Base-by-base conservation (phyloP, 2,329 filamentous ascomycete genomes). In the Sphaerostilbella broomeana region DNA sequence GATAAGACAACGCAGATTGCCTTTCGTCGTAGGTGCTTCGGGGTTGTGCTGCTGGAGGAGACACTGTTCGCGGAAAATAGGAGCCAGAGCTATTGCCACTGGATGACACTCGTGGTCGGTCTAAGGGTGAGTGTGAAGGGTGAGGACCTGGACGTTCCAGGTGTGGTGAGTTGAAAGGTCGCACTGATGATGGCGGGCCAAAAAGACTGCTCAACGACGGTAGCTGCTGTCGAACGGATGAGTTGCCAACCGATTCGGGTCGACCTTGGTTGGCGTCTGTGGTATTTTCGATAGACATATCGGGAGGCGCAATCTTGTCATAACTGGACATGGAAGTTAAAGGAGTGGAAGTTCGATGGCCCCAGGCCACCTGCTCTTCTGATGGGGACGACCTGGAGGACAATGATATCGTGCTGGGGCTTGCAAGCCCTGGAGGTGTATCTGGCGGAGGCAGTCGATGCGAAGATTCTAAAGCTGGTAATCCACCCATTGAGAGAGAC, bases 171-270 rank as follows among this genome's bases (percentile, higher is more conserved):
- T 65, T 63, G 35, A 67, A 50, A 18, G 68, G 60, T 34, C 67
- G 62, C 22, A 64, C 57, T 31, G 65, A 56, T 5, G 68, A 58
- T 9, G 68, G 61, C 5, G 69, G 69, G 3, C 71, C 72, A 48
- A 78, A 76, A 12, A 79, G 58, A 48, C 73, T 77, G 56, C 71
- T 77, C 47, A 79, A 50, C 5, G 75, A 69, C 2, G 75, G 75
- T 16, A 78, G 65, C 49, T 73, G 69, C 47, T 72, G 70, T 42
- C 65, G 63, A 33, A 54, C 44, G 16, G 54, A 48, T 44, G 48
- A 40, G 44, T 51, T 55, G 47, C 40, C 51, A 32, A 50, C 49
- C 32, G 51, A 51, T 42, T 67, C 64, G 40, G 60, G 59, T 44
- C 59, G 61, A 36, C 51, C 47, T 32, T 58, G 58, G 19, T 54